Base-by-base conservation (phyloP, 805 yeast genomes). In the Suhomyces vadensis region DNA sequence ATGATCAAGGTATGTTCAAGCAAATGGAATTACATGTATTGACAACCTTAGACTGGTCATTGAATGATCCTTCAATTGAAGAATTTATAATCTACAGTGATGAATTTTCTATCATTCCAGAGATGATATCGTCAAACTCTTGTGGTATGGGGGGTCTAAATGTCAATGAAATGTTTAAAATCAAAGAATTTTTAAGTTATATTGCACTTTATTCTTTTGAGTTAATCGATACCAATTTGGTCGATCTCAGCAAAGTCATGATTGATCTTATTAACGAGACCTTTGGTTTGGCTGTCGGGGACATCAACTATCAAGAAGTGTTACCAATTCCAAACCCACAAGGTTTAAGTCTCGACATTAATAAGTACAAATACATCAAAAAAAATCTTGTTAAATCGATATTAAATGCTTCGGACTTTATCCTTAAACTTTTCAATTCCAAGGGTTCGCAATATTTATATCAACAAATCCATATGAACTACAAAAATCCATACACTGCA, bases 11-110 rank as follows among this genome's bases (percentile, higher is more conserved):
- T 6, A 68, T 69, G 74, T 71, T 71, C 54, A 65, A 75, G 41
- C 91, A 85, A 63, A 87, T 85, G 92, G 95, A 86, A 63, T 70
- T 79, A 54, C 92, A 86, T 57, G 81, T 84, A 45, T 71, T 83
- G 58, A 73, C 77, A 50, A 86, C 86, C 4, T 75, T 90, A 56
- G 83, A 79, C 51, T 88, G 88, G 96, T 72, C 73, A 26, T 68
- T 88, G 42, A 77, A 77, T 37, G 87, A 82, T 51, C 88, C 95
- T 2, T 52, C 62, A 6, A 62, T 71, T 40, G 75, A 70, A 33
- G 76, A 71, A 38, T 70, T 60, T 46, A 52, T 71, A 31, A 44
- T 66, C 10, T 39, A 51, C 13, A 53, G 63, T 24, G 42, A 68
- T 54, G 71, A 79, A 68, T 46, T 48, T 24, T 26, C 36, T 36